These are phyloP conservation scores for Psidium guajava DNA, from an alignment of 345 rosid genomes.

Conservation along the genomic window DNA sequence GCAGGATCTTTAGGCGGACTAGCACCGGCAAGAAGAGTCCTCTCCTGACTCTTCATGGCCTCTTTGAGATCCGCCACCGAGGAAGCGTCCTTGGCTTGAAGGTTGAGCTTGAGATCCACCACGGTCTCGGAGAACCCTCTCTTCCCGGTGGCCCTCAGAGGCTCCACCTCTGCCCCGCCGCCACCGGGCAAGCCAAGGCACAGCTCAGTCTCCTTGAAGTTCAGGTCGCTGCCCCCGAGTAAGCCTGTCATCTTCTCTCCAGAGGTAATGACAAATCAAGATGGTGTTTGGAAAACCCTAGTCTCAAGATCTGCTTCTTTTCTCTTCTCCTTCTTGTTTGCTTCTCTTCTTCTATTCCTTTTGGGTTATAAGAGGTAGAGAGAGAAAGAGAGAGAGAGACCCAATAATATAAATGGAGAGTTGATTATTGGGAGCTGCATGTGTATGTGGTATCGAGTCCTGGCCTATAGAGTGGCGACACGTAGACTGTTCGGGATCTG, in stretches of 20 bases:
- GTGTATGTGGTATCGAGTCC: conserved; percentile 21
- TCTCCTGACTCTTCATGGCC: conserved; percentile 13
- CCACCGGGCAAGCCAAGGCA: conserved; percentile 62
- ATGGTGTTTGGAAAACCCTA: not conserved
- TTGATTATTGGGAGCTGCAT: conserved; percentile 15
- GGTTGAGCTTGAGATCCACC: conserved; percentile 64
- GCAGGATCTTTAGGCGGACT: conserved; percentile 32
- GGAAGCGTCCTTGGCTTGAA: conserved; percentile 24
- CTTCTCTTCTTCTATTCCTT: not conserved
- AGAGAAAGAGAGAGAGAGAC: conserved; percentile 11
- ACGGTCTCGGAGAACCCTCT: conserved; percentile 64
- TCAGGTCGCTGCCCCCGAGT: conserved; percentile 19
- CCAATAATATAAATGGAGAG: conserved; percentile 8
- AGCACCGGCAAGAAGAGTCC: conserved; percentile 14
- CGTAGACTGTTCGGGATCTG: conserved; percentile 18
- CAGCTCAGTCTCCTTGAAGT: conserved; percentile 58
- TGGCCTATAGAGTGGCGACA: conserved; percentile 4
- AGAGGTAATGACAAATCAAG: not conserved
- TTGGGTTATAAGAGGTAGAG: conserved; percentile 5
- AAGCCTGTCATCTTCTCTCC: conserved; percentile 14
- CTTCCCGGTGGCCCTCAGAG: conserved; percentile 35
- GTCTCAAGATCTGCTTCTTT: not conserved
- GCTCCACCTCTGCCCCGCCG: conserved; percentile 13
- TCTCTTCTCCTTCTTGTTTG: not conserved
- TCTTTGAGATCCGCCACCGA: conserved; percentile 28